Base-by-base conservation (phyloP, 352 stramenopile genomes). In the Poterioochromonas sp. region DNA sequence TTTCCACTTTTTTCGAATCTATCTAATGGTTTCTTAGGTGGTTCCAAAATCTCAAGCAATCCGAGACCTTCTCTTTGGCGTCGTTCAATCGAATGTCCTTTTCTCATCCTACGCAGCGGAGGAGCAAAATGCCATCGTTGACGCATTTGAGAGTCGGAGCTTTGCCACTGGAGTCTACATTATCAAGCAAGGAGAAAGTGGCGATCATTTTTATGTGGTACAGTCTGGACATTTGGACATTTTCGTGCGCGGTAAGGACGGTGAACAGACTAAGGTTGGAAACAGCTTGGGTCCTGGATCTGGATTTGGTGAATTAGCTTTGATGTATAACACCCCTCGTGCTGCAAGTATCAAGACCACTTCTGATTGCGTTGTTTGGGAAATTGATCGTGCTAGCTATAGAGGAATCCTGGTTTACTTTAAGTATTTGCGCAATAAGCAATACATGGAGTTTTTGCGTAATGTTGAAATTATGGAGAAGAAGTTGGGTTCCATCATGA, bases 141-240 rank as follows among this genome's bases (percentile, higher is more conserved):
- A 78, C 43, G 76, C 76, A 11, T 79, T 79, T 69, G 64, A 79
- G 3, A 22, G 12, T 11, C 3, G 5, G 11, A 51, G 62, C 20
- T 3, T 78, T 37, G 15, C 20, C 12, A 8, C 37, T 15, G 88
- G 90, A 70, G 86, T 85, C 78, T 88, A 85, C n/a, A 91, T 95
- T 11, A 94, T 93, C 76, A 80, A 83, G 12, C 88, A 94, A 80
- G 73, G 63, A 22, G 88, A 89, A 12, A 73, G 85, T 22, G 91
- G 90, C 77, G 93, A 96, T 81, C 91, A 86, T 71, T 97, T 97
- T 78, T 97, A 95, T 83, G 89, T 97, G 39, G 87, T 98, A 35
- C 84, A 95, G 78, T 92, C 86, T 83, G 94, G 94, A 26, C 80
- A 85, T 47, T 91, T 95, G 3, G 87, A 91, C 49, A 86, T 94